Evolutionary conservation across 495 filamentous ascomycete species (phyloP), one percentile per base, ranked within the genome.

Genomic region (Neurospora sp.): DNA sequence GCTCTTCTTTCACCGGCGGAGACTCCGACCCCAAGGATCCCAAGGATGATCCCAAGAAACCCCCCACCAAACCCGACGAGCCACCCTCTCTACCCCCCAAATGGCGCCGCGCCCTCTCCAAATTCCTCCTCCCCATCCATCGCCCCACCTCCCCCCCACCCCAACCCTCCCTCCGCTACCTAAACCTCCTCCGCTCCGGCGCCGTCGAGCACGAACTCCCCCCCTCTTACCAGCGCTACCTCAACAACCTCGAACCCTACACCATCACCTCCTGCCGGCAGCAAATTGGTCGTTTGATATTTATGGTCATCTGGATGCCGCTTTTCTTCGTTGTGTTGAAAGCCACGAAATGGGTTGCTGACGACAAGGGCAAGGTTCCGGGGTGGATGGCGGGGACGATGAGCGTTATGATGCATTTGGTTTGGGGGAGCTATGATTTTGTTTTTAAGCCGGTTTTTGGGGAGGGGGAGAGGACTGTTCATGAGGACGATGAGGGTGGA

Each of bases 161-260:
- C 3, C 94, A 98, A 79, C 88, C 96, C 0, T 97, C 93, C 4
- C 84, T 87, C 20, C 88, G 95, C 0, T 98, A 99, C 77, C 84
- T 98, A 7, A 86, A 88, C 35, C 83, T 98, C 31, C 87, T 99
- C 74, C 86, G 83, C 22, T 86, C 88, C 72, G 96, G 96, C 9
- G 94, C 93, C 6, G 80, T 80, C 9, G 93, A 99, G 80, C 90
- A 94, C 79, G 83, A 85, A 12, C 83, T 99, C 0, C 96, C 96
- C 0, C 73, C 83, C 0, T 88, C 91, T 41, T 99, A 97, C 77
- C 86, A 86, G 72, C 79, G 75, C 3, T 95, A 94, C 78, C 85
- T 99, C 1, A 80, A 83, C 10, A 75, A 82, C 14, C 84, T 97
- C 20, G 86, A 85, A 41, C 80, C 91, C 7, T 99, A 94, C 79